These are phyloP conservation scores for Suhomyces bokatorum DNA, from an alignment of 1,139 yeast species.

Conservation along the genomic window DNA sequence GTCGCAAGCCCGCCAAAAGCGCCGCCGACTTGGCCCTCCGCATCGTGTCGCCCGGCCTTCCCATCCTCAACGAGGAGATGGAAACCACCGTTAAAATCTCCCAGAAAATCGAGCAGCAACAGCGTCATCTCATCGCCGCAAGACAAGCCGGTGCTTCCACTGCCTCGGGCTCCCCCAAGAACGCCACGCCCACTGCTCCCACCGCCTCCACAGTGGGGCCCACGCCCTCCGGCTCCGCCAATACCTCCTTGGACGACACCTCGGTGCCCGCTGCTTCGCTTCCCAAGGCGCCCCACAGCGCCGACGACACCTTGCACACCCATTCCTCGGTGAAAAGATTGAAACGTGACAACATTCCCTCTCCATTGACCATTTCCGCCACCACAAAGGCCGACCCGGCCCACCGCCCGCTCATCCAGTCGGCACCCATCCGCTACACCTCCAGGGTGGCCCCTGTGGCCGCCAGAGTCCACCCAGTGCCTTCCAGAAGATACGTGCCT, in stretches of 20 bases:
- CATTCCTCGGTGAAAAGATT: constrained; percentile 37
- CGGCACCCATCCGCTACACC: constrained; percentile 43
- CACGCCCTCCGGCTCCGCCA: constrained; percentile 6
- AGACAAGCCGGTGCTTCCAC: constrained; percentile 21
- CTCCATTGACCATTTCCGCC: constrained; percentile 34
- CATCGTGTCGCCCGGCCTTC: constrained; percentile 51
- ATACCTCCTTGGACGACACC: constrained; percentile 5
- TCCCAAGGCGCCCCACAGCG: constrained; percentile 1
- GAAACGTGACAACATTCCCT: constrained; percentile 46
- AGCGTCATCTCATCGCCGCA: constrained; percentile 47
- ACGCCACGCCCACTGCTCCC: background rate
- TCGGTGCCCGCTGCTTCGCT: background rate
- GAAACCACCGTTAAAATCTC: constrained; percentile 46
- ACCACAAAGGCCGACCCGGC: constrained; percentile 12
- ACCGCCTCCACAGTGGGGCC: background rate
- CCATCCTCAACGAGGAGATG: constrained; percentile 49
- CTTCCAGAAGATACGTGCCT: constrained; percentile 7
- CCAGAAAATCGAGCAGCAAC: constrained; percentile 50
- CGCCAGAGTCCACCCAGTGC: constrained; percentile 10
- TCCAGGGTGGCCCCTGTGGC: constrained; percentile 7
- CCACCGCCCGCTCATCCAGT: constrained; percentile 36
- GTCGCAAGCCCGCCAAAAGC: constrained; percentile 5
- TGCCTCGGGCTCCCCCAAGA: constrained; percentile 5
- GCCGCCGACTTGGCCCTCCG: constrained; percentile 34
- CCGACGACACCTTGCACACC: constrained; percentile 22